Conservation (phyloP, 495 filamentous ascomycete species). For the Aspergillus nidulans region DNA sequence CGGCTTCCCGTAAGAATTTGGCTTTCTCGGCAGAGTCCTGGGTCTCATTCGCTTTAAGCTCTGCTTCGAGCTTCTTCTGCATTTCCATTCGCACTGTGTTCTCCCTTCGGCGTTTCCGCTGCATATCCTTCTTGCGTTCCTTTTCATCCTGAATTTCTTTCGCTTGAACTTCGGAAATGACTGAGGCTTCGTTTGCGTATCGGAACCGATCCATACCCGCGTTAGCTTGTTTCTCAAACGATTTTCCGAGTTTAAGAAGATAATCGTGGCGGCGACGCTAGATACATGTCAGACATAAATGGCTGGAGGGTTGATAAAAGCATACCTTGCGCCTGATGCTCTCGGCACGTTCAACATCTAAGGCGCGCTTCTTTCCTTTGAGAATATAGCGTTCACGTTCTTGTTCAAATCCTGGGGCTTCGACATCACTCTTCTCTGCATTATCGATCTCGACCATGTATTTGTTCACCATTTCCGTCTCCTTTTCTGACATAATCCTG, state of each 20-base stretch:
- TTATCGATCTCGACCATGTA: slow-evolving; percentile 62
- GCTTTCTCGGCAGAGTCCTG: slow-evolving; percentile 74
- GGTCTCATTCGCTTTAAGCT: slow-evolving; percentile 67
- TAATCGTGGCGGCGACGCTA: slow-evolving; percentile 54
- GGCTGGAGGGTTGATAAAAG: slow-evolving; percentile 12
- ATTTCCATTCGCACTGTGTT: slow-evolving; percentile 86
- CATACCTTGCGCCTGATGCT: slow-evolving; percentile 53
- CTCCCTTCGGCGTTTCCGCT: slow-evolving; percentile 92
- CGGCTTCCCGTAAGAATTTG: slow-evolving; percentile 73
- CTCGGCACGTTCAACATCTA: slow-evolving; percentile 55
- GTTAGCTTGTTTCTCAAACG: slow-evolving; percentile 51
- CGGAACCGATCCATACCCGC: slow-evolving; percentile 52
- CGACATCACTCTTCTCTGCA: slow-evolving; percentile 61
- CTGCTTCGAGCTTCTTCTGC: slow-evolving; percentile 77
- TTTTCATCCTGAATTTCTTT: slow-evolving; percentile 92
- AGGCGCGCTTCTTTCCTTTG: slow-evolving; percentile 55
- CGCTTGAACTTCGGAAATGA: slow-evolving; percentile 78
- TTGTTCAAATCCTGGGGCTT: slow-evolving; percentile 57
- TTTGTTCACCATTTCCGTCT: slow-evolving; percentile 64
- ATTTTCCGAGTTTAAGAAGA: slow-evolving; percentile 44
- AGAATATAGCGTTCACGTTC: slow-evolving; percentile 52
- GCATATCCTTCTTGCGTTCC: slow-evolving; percentile 99
- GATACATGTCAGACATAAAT: slow-evolving; percentile 16
- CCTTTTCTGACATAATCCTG: slow-evolving; percentile 54
- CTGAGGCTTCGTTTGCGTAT: slow-evolving; percentile 57